phyloP scores from a whole-genome alignment of 2,329 filamentous ascomycete species.

The Domatiomyces catenatus region DNA sequence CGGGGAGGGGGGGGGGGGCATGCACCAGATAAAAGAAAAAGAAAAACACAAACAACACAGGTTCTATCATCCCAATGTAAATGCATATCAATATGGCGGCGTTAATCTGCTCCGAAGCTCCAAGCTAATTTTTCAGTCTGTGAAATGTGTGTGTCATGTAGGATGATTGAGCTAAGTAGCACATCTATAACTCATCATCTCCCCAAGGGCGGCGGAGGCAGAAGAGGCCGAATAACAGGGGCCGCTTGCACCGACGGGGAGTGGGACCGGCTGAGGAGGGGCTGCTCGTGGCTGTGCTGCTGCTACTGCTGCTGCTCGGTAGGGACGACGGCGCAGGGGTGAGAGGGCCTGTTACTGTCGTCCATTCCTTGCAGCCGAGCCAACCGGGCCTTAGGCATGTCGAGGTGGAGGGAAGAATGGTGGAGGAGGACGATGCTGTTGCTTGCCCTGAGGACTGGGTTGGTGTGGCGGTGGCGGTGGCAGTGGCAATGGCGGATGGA shows the following conservation, averaged over 20 bases:
- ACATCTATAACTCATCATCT: background rate
- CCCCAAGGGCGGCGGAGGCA: conserved; percentile 10
- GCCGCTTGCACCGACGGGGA: conserved; percentile 13
- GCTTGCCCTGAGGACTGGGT: too few species aligned
- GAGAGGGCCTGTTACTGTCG: conserved; percentile 17
- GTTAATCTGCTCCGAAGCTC: background rate
- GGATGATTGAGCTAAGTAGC: too few species aligned
- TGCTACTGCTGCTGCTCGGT: conserved; percentile 8
- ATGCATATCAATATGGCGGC: background rate
- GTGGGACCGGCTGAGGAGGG: conserved; percentile 14
- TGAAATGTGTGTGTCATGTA: background rate
- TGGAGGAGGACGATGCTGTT: conserved; percentile 38
- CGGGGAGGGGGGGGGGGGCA: too few species aligned
- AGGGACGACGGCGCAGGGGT: conserved; percentile 1
- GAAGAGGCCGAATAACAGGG: conserved; percentile 19
- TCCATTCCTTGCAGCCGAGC: conserved; percentile 21
- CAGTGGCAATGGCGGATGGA: conserved; percentile 11
- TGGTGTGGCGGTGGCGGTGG: conserved; percentile 18
- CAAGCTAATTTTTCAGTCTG: background rate
- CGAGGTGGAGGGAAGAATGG: too few species aligned
- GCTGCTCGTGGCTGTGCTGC: conserved; percentile 15
- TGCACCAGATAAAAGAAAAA: too few species aligned
- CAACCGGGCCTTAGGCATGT: too few species aligned
- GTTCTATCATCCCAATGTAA: background rate
- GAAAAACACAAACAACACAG: background rate